These are phyloP conservation scores for Diaporthe sp. DNA, from an alignment of 2,329 filamentous ascomycete genomes.

Conservation along the genomic window DNA sequence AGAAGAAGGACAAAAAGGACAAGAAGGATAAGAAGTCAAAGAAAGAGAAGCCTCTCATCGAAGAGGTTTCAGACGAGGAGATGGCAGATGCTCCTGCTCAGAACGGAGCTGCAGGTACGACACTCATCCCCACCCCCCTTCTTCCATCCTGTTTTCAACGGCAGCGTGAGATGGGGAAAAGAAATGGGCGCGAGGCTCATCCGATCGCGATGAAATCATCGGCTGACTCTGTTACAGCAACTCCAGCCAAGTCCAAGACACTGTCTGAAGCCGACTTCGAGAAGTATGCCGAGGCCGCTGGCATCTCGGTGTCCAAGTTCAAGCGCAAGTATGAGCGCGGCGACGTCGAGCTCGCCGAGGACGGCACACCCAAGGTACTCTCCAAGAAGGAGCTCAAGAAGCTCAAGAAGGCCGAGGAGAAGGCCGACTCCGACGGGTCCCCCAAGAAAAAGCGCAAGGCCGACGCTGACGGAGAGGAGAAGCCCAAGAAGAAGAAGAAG, in stretches of 20 bases:
- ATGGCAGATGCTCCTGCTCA: conserved; percentile 45
- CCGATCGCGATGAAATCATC: conserved; percentile 45
- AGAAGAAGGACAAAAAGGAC: conserved; percentile 52
- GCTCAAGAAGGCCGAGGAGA: conserved; percentile 73
- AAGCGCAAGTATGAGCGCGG: conserved; percentile 83
- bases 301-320: conserved; percentile 82
- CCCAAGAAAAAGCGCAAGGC: conserved; percentile 81
- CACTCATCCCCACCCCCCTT: not conserved
- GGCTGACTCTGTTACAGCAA: conserved; percentile 47
- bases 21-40: conserved; percentile 62
- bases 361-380: conserved; percentile 76
- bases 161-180: conserved; percentile 49
- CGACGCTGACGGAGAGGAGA: conserved; percentile 76
- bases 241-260: conserved; percentile 52
- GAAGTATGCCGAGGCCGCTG: conserved; percentile 74
- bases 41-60: conserved; percentile 58
- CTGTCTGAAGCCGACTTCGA: conserved; percentile 70
- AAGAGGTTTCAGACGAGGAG: conserved; percentile 55
- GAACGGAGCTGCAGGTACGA: conserved; percentile 39
- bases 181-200: conserved; percentile 55
- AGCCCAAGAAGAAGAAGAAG: conserved; percentile 64
- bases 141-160: conserved; percentile 8
- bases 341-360: conserved; percentile 75
- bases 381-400: conserved; percentile 86
- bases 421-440: conserved; percentile 58